These are phyloP conservation scores for Botrytis elliptica DNA, from an alignment of 2,329 filamentous ascomycete species.

Conservation along the genomic window DNA sequence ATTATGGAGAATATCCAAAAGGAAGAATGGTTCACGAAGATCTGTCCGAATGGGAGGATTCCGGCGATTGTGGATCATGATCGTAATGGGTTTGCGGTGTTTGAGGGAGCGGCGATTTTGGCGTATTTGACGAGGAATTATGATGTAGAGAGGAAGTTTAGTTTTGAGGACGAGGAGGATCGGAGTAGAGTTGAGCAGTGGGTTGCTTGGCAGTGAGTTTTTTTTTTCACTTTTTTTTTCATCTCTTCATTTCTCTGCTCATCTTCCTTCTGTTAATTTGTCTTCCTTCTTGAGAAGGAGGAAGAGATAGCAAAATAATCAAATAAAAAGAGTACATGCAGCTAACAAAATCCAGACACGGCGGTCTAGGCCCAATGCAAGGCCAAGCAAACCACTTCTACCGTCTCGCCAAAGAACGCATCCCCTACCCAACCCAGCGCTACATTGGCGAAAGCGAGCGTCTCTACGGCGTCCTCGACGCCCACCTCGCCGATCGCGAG, in stretches of 20 bases:
- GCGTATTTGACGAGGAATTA: constrained; percentile 72
- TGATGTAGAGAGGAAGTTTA: constrained; percentile 66
- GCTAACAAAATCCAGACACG: constrained; percentile 6
- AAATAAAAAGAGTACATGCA: background rate
- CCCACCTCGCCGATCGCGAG: constrained; percentile 55
- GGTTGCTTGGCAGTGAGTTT: constrained; percentile 58
- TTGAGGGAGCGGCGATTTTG: constrained; percentile 73
- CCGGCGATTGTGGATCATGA: constrained; percentile 67
- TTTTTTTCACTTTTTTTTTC: background rate
- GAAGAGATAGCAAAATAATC: accelerated
- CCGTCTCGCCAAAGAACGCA: constrained; percentile 64
- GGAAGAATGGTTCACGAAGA: constrained; percentile 62
- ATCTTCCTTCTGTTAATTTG: background rate
- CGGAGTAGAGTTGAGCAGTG: constrained; percentile 54
- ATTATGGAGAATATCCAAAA: constrained; percentile 64
- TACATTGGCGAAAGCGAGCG: constrained; percentile 75
- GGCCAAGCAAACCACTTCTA: constrained; percentile 65
- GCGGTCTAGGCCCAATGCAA: constrained; percentile 20
- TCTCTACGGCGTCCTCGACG: constrained; percentile 70
- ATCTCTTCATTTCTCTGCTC: background rate
- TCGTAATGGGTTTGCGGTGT: constrained; percentile 60
- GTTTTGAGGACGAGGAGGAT: constrained; percentile 54
- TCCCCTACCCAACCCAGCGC: constrained; percentile 68
- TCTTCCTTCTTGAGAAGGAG: background rate
- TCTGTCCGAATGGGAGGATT: constrained; percentile 65